These are phyloP conservation scores for Syncephalastrum racemosum DNA, from an alignment of 371 early-diverging fungal species.

Conservation along the genomic window DNA sequence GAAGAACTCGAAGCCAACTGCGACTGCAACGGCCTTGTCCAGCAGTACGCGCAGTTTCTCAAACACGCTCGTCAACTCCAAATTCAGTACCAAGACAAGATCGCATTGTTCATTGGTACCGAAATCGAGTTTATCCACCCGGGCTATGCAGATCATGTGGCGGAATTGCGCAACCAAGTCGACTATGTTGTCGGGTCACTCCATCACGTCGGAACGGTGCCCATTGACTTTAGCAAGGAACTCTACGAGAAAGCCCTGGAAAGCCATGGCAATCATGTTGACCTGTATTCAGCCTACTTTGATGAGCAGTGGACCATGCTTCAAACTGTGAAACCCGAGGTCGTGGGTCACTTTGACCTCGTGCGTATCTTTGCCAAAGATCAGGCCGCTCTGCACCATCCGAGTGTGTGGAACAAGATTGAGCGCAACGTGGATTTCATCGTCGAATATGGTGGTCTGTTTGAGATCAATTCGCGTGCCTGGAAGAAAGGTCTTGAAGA, in stretches of 20 bases:
- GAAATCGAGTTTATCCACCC: slow-evolving; percentile 87
- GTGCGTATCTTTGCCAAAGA: slow-evolving; percentile 75
- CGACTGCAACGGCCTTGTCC: slow-evolving; percentile 53
- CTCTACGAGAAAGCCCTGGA: slow-evolving; percentile 53
- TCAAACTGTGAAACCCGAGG: slow-evolving; percentile 63
- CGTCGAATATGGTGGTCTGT: slow-evolving; percentile 77
- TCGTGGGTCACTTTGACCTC: slow-evolving; percentile 95
- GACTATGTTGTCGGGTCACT: slow-evolving; percentile 94
- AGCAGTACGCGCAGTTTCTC: slow-evolving; percentile 43
- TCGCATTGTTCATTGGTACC: slow-evolving; percentile 79
- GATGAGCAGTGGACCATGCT: slow-evolving; percentile 85
- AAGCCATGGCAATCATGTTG: slow-evolving; percentile 14
- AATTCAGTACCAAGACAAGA: slow-evolving; percentile 56
- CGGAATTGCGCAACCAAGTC: slow-evolving; percentile 23
- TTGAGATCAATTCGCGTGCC: slow-evolving; percentile 92
- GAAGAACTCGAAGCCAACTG: slow-evolving; percentile 71
- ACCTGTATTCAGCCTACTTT: slow-evolving; percentile 78
- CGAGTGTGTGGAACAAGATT: slow-evolving; percentile 60
- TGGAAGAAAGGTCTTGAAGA: slow-evolving; percentile 87
- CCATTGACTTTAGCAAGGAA: slow-evolving; percentile 82
- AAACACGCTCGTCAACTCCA: slow-evolving; percentile 73
- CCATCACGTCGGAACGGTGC: slow-evolving; percentile 81
- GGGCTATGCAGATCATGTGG: slow-evolving; percentile 29
- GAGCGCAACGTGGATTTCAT: slow-evolving; percentile 83
- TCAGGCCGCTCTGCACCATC: slow-evolving; percentile 20